Evolutionary conservation across 2,329 filamentous ascomycete species (phyloP).

Genomic region (Alternaria postmessia): DNA sequence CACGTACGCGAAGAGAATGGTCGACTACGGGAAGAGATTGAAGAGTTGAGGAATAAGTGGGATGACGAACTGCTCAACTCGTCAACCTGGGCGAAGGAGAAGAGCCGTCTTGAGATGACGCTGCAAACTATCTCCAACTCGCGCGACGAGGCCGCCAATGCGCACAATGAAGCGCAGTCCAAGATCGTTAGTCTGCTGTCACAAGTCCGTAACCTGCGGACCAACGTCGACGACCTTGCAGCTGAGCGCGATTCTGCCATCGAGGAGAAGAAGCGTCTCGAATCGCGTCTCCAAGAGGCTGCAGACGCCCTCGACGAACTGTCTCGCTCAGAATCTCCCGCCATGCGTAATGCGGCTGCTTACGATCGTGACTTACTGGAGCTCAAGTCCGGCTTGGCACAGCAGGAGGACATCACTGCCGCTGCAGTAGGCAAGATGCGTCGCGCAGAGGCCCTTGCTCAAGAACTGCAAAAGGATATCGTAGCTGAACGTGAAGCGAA

Average conservation of each 20-base stretch:
- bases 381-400: conserved; percentile 85
- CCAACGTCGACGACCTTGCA: conserved; percentile 83
- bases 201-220: conserved; percentile 84
- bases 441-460: conserved; percentile 83
- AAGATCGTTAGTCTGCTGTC: conserved; percentile 91
- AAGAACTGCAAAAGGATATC: conserved; percentile 94
- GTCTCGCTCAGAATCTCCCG: conserved; percentile 82
- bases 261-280: conserved; percentile 89
- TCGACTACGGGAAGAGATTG: conserved; percentile 91
- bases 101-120: conserved; percentile 87
- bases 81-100: conserved; percentile 98
- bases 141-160: conserved; percentile 90
- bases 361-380: conserved; percentile 90
- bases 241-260: conserved; percentile 84
- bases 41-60: conserved; percentile 95
- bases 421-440: conserved; percentile 98
- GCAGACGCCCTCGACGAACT: conserved; percentile 89
- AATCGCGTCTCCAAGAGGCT: conserved; percentile 84
- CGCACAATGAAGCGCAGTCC: conserved; percentile 93
- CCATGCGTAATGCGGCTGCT: conserved; percentile 86
- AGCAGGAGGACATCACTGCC: conserved; percentile 90
- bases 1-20: conserved; percentile 84
- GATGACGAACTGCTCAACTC: conserved; percentile 98
- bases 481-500: conserved; percentile 83
- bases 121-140: conserved; percentile 87